Evolutionary conservation across 371 early-diverging fungal species (phyloP).

Genomic region (Saksenaea vasiformis): DNA sequence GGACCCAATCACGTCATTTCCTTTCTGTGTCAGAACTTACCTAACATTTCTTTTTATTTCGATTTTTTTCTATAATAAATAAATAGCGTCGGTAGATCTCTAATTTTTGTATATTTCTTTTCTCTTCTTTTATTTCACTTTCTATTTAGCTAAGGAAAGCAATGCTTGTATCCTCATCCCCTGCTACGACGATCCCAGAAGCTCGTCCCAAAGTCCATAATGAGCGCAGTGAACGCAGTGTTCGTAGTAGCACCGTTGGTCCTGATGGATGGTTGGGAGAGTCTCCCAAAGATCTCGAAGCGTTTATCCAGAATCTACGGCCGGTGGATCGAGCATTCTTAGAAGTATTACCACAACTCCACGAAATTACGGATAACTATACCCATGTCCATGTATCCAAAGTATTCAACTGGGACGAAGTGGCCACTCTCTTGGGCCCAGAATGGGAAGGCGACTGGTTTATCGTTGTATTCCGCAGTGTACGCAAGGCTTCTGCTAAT

Average conservation of each 20-base stretch:
- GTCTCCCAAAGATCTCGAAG: constrained; percentile 12
- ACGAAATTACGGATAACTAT: constrained; percentile 28
- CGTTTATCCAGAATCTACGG: constrained; percentile 15
- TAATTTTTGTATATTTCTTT: neutral
- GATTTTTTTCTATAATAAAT: neutral
- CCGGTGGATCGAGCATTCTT: constrained; percentile 27
- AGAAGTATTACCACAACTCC: constrained; percentile 24
- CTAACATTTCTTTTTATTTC: neutral
- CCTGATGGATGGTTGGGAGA: constrained; percentile 23
- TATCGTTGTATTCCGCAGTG: constrained; percentile 50
- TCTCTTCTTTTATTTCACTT: neutral
- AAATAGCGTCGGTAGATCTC: too few species aligned
- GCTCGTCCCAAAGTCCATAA: neutral
- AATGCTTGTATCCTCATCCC: constrained; percentile 1
- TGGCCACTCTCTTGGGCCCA: constrained; percentile 19
- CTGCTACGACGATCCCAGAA: neutral
- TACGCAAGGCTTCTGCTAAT: constrained; percentile 40
- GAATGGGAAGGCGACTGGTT: constrained; percentile 41
- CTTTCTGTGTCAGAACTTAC: neutral
- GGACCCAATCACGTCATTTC: neutral
- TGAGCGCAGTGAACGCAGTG: constrained; percentile 24
- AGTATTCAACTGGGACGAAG: constrained; percentile 37
- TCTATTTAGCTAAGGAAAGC: neutral
- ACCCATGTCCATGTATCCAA: constrained; percentile 14
- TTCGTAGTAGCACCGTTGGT: constrained; percentile 27